Percentiles rank a stretch among this genome's conserved stretches.
Conservation (phyloP, 192 early-diverging fungal genomes). For the Coemansia biformis region DNA sequence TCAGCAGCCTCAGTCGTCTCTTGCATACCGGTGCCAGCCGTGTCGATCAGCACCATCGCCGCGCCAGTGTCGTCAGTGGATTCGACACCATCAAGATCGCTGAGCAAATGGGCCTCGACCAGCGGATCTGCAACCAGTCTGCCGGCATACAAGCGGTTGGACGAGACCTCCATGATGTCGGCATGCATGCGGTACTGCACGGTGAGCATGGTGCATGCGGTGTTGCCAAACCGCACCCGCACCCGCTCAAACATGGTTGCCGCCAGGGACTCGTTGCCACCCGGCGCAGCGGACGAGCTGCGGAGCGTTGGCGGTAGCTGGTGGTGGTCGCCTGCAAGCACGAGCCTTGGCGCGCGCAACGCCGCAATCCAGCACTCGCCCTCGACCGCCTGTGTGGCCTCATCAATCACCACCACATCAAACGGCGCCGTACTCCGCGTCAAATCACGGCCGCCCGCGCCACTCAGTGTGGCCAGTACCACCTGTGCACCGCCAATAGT, state of each 20-base stretch:
- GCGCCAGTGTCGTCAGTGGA: constrained; percentile 56
- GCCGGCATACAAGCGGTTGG: constrained; percentile 63
- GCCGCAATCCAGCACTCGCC: constrained; percentile 89
- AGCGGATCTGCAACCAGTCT: constrained; percentile 59
- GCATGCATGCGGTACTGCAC: constrained; percentile 90
- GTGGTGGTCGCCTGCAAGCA: constrained; percentile 86
- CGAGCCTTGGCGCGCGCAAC: constrained; percentile 60
- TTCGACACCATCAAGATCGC: constrained; percentile 56
- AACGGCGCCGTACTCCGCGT: constrained; percentile 52
- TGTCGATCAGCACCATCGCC: constrained; percentile 69
- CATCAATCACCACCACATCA: constrained; percentile 85
- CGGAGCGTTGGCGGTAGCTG: constrained; percentile 82
- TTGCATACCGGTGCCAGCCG: constrained; percentile 48
- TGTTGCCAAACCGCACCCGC: constrained; percentile 53
- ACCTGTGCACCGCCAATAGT: constrained; percentile 59
- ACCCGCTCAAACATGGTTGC: constrained; percentile 80
- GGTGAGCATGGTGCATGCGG: constrained; percentile 63
- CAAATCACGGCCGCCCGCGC: constrained; percentile 49
- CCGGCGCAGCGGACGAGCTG: neutral
- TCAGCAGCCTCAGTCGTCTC: constrained; percentile 25
- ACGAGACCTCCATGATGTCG: constrained; percentile 71
- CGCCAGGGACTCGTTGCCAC: constrained; percentile 5
- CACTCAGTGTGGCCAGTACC: constrained; percentile 75
- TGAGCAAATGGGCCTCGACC: constrained; percentile 61
- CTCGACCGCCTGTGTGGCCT: constrained; percentile 80